Base-by-base conservation (phyloP, 129 eudicot species). In the Helichrysum umbraculigerum region DNA sequence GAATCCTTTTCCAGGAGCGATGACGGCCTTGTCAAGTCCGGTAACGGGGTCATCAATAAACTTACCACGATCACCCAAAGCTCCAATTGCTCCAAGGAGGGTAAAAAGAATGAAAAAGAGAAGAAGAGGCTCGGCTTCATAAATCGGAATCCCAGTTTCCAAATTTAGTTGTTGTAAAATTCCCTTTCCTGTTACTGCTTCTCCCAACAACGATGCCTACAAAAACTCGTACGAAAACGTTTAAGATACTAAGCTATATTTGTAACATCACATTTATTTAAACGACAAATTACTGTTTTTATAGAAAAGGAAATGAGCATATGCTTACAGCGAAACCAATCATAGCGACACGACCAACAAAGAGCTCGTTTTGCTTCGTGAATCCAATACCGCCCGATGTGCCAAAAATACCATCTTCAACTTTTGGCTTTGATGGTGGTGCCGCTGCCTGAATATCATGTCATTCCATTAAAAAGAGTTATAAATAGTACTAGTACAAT, bases 281-380 rank as follows among this genome's bases (percentile, higher is more conserved):
- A 25, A 25, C 28, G 28, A 25, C 28, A 25, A 25, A 25, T 25
- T 25, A 25, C 28, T 32, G 4, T 32, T 32, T 32, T 32, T 32
- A 32, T 4, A 32, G 4, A 32, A 32, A 2, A 32, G 4, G 34
- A 4, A 2, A 22, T 21, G 52, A 60, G 15, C 12, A 9, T 41
- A 22, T 59, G 83, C 97, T 87, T 66, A 95, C 99, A 71, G 99
- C 99, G 67, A 95, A 95, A 4, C 99, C 99, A 72, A 95, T 80
- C 99, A 95, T 95, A 73, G 99, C 99, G 12, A 95, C 99, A 57
- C 99, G 97, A 21, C 99, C 99, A 66, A 95, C 99, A 81, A 95
- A 95, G 75, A 95, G 92, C 85, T 95, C 99, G 78, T 95, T 95
- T 86, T 87, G 89, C 84, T 95, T 95, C 20, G 99, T 95, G 37